These are phyloP conservation scores for Flammula alnicola DNA, from an alignment of 1,284 basidiomycete genomes.

Conservation along the genomic window DNA sequence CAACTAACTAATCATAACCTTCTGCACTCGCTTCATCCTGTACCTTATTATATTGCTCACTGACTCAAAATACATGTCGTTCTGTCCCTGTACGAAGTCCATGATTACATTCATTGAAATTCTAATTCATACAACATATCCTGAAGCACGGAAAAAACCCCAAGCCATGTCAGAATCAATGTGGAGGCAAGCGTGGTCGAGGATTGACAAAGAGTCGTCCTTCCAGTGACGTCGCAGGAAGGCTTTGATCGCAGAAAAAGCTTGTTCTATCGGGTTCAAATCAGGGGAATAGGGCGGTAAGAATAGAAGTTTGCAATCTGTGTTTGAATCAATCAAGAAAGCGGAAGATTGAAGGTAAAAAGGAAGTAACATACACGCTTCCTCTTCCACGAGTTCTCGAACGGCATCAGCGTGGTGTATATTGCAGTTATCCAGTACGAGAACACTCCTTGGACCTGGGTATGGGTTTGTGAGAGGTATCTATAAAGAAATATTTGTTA, in stretches of 20 bases:
- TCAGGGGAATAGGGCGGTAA: constrained; percentile 24
- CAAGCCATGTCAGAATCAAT: constrained; percentile 12
- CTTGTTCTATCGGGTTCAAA: constrained; percentile 22
- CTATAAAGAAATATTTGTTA: not conserved
- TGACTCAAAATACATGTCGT: no score
- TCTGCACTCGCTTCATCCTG: no score
- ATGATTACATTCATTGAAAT: not conserved
- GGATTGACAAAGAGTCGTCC: constrained; percentile 11
- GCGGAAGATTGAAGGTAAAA: no score
- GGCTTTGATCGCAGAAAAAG: constrained; percentile 19
- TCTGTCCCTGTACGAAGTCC: no score
- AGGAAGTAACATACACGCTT: constrained; percentile 10
- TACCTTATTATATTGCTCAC: no score
- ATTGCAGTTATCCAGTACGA: constrained; percentile 20
- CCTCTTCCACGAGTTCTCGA: constrained; percentile 17
- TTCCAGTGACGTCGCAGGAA: constrained; percentile 16
- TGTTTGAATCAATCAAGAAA: no score
- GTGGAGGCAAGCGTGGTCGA: constrained; percentile 13
- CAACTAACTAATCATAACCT: no score
- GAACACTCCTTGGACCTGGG: constrained; percentile 20
- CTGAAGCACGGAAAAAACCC: constrained; percentile 11
- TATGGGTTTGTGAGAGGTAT: constrained; percentile 24
- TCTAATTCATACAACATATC: constrained; percentile 12
- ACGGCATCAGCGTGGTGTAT: constrained; percentile 19
- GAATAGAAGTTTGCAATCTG: no score